phyloP scores from a whole-genome alignment of 1,284 basidiomycete species.

The Trametes hirsuta region DNA sequence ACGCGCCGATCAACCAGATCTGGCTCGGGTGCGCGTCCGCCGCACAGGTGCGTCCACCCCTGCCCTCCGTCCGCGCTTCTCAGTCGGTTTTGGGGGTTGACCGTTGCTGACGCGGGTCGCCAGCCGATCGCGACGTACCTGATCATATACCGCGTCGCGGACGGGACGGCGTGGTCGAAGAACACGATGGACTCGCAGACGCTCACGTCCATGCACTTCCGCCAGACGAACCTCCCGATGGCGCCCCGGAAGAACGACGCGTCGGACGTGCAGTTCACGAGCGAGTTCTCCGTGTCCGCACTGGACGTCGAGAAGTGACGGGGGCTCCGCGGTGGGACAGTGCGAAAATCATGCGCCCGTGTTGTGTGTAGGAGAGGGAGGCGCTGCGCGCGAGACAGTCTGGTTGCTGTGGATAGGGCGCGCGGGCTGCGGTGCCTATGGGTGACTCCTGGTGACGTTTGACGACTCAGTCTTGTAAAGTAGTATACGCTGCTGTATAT shows the following conservation, averaged over 20 bases:
- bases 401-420: too few relatives aligned
- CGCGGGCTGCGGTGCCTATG: too few relatives aligned
- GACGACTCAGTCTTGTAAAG: not conserved
- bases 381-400: too few relatives aligned
- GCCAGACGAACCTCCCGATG: not conserved
- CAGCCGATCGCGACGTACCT: constrained; percentile 48
- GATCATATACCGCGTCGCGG: constrained; percentile 36
- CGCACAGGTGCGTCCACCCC: constrained; percentile 22
- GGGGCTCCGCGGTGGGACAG: too few relatives aligned
- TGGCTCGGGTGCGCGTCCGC: constrained; percentile 22
- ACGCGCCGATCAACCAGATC: constrained; percentile 32
- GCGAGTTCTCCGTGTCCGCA: constrained; percentile 15
- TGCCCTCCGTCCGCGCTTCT: too few relatives aligned
- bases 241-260: not conserved
- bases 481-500: too few relatives aligned
- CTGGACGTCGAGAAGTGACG: constrained; percentile 1
- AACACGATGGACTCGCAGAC: constrained; percentile 21
- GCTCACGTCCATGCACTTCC: constrained; percentile 8
- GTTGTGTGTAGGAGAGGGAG: too few relatives aligned
- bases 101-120: not conserved
- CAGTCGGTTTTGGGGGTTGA: too few relatives aligned
- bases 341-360: too few relatives aligned
- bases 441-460: not conserved
- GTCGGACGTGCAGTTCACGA: constrained; percentile 20
- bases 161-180: constrained; percentile 28